phyloP scores from a whole-genome alignment of 2,329 filamentous ascomycete species.

The Colletotrichum ledebouriae region DNA sequence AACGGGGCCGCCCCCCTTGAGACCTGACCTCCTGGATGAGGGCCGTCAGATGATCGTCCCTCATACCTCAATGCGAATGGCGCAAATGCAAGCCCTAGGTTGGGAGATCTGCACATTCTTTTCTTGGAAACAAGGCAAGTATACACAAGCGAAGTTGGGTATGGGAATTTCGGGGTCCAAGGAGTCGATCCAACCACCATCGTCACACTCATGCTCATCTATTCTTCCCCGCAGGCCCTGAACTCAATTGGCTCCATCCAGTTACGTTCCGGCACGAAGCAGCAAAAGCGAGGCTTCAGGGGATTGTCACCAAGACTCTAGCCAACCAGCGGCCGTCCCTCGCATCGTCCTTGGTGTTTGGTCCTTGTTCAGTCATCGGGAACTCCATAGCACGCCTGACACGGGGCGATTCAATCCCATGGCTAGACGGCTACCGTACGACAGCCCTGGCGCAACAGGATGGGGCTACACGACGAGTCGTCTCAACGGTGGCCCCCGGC shows the following conservation, averaged over 20 bases:
- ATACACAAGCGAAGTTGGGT: background rate
- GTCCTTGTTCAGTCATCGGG: slow-evolving; percentile 18
- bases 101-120: slow-evolving; percentile 27
- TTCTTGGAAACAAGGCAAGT: slow-evolving; percentile 20
- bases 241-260: slow-evolving; percentile 8
- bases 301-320: slow-evolving; percentile 7
- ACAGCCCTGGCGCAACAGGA: no score
- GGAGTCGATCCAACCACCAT: slow-evolving; percentile 17
- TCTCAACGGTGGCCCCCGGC: slow-evolving; percentile 11
- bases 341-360: slow-evolving; percentile 7
- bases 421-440: no score
- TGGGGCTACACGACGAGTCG: background rate
- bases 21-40: background rate
- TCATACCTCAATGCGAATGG: background rate
- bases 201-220: slow-evolving; percentile 2
- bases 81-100: slow-evolving; percentile 9
- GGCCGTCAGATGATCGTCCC: slow-evolving; percentile 6
- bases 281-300: slow-evolving; percentile 18
- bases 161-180: slow-evolving; percentile 13
- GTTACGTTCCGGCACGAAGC: slow-evolving; percentile 17
- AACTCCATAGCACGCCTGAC: background rate
- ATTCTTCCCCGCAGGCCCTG: background rate
- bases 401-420: background rate
- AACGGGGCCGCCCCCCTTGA: background rate
- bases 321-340: slow-evolving; percentile 15